These are phyloP conservation scores for Botryosphaeria agaves DNA, from an alignment of 2,329 filamentous ascomycete species.

Conservation along the genomic window DNA sequence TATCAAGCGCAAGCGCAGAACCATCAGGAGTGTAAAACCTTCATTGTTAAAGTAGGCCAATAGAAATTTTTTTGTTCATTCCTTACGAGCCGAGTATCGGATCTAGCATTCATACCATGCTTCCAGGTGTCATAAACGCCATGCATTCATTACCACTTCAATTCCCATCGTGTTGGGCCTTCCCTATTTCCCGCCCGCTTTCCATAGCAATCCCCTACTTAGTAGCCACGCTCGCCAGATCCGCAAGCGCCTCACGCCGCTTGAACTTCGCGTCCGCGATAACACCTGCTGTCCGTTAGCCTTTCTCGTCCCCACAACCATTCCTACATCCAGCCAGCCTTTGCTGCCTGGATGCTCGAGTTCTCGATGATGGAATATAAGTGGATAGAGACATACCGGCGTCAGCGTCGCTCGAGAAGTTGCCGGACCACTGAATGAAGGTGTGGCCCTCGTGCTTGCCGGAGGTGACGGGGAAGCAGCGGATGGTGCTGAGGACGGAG, in stretches of 20 bases:
- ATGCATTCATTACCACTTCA: no score
- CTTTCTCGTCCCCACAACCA: not conserved
- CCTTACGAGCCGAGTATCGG: not conserved
- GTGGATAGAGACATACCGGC: slow-evolving; percentile 29
- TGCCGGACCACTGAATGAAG: slow-evolving; percentile 50
- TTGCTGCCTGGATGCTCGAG: no score
- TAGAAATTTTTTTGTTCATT: no score
- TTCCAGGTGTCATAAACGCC: no score
- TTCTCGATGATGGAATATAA: not conserved
- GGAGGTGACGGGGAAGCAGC: slow-evolving; percentile 47
- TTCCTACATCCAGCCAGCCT: no score
- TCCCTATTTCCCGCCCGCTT: slow-evolving; percentile 25
- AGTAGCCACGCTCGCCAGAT: slow-evolving; percentile 35
- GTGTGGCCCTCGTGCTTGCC: slow-evolving; percentile 47
- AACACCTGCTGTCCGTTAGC: slow-evolving; percentile 30
- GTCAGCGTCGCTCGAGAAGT: slow-evolving; percentile 55
- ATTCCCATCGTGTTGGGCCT: no score
- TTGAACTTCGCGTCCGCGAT: slow-evolving; percentile 65
- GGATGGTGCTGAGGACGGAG: slow-evolving; percentile 48
- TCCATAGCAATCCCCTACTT: no score
- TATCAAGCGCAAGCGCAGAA: no score
- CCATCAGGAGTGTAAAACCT: no score
- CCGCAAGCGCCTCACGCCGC: slow-evolving; percentile 52
- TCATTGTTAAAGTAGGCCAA: no score
- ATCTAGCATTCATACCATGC: not conserved